Conservation (phyloP, 768 basidiomycete species). For the Kondoa malvinella region DNA sequence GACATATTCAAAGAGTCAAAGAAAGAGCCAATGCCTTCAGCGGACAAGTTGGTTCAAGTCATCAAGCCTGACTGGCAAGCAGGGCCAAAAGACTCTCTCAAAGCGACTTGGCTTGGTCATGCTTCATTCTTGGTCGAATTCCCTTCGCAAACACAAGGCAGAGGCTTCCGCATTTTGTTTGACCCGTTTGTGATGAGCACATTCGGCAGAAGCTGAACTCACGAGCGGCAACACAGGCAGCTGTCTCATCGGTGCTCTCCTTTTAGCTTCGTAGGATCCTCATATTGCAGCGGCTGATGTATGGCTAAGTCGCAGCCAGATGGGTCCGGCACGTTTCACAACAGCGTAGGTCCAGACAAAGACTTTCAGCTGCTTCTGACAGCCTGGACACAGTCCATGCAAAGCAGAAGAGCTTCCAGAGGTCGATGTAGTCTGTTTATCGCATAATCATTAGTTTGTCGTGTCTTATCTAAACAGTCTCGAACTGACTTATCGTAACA, state of each 20-base stretch:
- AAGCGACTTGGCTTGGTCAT: conserved; percentile 24
- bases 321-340: conserved; percentile 19
- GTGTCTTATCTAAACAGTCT: too few relatives aligned
- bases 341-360: conserved; percentile 14
- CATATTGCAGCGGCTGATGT: conserved; percentile 19
- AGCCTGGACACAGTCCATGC: conserved; percentile 39
- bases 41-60: not conserved
- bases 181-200: conserved; percentile 30
- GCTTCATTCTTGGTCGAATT: conserved; percentile 34
- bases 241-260: conserved; percentile 31
- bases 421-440: conserved; percentile 48
- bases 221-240: too few relatives aligned
- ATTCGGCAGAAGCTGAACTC: too few relatives aligned
- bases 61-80: not conserved
- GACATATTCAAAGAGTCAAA: not conserved
- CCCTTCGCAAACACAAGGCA: conserved; percentile 20
- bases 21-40: not conserved
- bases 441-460: conserved; percentile 37
- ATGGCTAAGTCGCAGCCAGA: not conserved
- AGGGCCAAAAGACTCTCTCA: not conserved
- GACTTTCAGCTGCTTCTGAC: too few relatives aligned
- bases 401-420: conserved; percentile 44
- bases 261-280: conserved; percentile 21
- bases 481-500: too few relatives aligned
- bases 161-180: conserved; percentile 31